Conservation (phyloP, 2,329 filamentous ascomycete genomes). For the Sclerotiophoma versabilis region DNA sequence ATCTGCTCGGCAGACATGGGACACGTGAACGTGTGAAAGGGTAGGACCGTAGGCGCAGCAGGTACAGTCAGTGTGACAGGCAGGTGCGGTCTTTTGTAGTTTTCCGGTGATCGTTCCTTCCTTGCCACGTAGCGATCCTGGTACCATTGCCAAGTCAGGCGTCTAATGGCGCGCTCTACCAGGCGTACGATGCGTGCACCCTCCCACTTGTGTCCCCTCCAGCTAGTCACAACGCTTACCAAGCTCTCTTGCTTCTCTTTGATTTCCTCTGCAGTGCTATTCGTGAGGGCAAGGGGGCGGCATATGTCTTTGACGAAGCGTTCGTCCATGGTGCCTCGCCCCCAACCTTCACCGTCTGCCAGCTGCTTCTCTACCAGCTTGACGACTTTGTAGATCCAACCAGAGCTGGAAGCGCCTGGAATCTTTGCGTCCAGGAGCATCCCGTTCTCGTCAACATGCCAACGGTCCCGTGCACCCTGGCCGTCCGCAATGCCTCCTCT, state of each 20-base stretch:
- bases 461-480: conserved; percentile 78
- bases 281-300: conserved; percentile 54
- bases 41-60: conserved; percentile 89
- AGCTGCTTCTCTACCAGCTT: conserved; percentile 91
- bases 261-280: conserved; percentile 39
- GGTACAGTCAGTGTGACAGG: conserved; percentile 78
- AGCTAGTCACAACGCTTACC: conserved; percentile 48
- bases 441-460: conserved; percentile 88
- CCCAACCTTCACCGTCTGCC: conserved; percentile 85
- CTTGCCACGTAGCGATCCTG: conserved; percentile 74
- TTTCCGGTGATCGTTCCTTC: conserved; percentile 62
- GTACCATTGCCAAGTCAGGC: conserved; percentile 86
- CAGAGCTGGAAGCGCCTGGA: conserved; percentile 67
- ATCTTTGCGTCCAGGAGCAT: conserved; percentile 77
- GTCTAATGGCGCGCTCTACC: conserved; percentile 81
- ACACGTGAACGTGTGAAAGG: conserved; percentile 97
- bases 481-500: conserved; percentile 84
- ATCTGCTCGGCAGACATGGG: conserved; percentile 91
- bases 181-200: conserved; percentile 84
- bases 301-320: conserved; percentile 51
- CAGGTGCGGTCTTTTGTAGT: conserved; percentile 76
- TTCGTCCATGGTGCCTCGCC: conserved; percentile 68
- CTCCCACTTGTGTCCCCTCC: conserved; percentile 84
- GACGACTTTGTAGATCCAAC: conserved; percentile 89
- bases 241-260: conserved; percentile 49